These are phyloP conservation scores for Penicillium sp. DNA, from an alignment of 2,329 filamentous ascomycete genomes.

Conservation along the genomic window DNA sequence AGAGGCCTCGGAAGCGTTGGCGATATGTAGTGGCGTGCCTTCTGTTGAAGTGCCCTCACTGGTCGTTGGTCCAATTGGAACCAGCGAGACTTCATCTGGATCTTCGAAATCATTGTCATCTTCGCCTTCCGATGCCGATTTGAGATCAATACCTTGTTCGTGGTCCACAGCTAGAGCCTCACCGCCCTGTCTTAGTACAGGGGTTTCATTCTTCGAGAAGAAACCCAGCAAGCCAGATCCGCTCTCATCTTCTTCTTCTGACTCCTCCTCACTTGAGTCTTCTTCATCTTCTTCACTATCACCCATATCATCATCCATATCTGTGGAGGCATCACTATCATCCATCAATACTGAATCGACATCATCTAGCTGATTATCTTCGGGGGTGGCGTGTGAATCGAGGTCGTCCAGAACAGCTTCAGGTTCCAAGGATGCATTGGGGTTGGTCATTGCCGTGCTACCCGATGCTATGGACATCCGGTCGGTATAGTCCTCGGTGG, in stretches of 20 bases:
- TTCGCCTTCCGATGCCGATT: constrained; percentile 20
- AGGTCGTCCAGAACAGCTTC: constrained; percentile 21
- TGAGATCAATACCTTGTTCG: constrained; percentile 27
- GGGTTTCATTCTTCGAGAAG: constrained; percentile 45
- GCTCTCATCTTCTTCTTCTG: constrained; percentile 40
- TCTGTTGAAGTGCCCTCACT: constrained; percentile 22
- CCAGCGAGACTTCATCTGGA: constrained; percentile 36
- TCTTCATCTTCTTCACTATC: constrained; percentile 47
- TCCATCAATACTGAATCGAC: constrained; percentile 47
- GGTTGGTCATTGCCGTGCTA: constrained; percentile 18
- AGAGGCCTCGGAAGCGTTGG: constrained; percentile 17
- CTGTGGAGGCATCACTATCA: constrained; percentile 47
- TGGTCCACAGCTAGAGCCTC: constrained; percentile 25
- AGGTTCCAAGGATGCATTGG: constrained; percentile 20
- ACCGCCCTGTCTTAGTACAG: constrained; percentile 21
- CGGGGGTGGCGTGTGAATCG: constrained; percentile 20
- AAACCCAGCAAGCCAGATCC: constrained; percentile 48
- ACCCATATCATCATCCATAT: constrained; percentile 50
- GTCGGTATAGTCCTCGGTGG: constrained; percentile 24
- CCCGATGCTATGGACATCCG: constrained; percentile 26
- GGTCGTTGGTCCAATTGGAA: constrained; percentile 32
- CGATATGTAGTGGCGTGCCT: constrained; percentile 26
- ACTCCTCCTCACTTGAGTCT: constrained; percentile 53
- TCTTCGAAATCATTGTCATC: constrained; percentile 33
- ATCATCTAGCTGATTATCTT: constrained; percentile 41